phyloP scores from a whole-genome alignment of 2,329 filamentous ascomycete species.

The Claviceps fusiformis region DNA sequence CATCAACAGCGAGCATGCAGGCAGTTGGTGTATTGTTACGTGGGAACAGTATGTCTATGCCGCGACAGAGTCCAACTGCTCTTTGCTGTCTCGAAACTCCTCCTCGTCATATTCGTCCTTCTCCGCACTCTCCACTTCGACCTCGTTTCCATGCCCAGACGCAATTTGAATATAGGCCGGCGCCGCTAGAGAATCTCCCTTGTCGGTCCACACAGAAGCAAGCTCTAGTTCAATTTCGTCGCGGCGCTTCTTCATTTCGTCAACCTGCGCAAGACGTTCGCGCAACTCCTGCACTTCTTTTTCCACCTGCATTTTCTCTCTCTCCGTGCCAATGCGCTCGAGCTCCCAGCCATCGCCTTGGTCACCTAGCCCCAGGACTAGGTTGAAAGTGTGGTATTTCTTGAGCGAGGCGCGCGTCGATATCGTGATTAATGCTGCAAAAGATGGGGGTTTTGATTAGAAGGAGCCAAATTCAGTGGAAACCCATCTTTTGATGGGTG shows the following conservation, averaged over 20 bases:
- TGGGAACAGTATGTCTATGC: not conserved
- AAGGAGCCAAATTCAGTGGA: not conserved
- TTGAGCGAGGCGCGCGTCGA: conserved; percentile 89
- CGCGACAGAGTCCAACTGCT: not conserved
- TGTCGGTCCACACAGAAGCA: conserved; percentile 45
- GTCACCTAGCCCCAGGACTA: conserved; percentile 69
- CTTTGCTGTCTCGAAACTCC: not conserved
- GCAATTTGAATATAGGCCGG: conserved; percentile 25
- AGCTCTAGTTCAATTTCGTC: conserved; percentile 77
- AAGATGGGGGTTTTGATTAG: not conserved
- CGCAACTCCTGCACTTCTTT: conserved; percentile 77
- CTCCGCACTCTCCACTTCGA: not conserved
- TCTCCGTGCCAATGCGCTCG: conserved; percentile 82
- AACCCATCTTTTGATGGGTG: not conserved
- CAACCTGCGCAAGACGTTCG: conserved; percentile 67
- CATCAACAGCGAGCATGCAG: not conserved
- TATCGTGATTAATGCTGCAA: conserved; percentile 77
- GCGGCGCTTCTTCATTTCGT: conserved; percentile 66
- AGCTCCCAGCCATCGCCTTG: conserved; percentile 83
- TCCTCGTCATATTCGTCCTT: not conserved
- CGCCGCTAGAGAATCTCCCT: conserved; percentile 30
- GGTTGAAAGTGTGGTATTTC: conserved; percentile 87
- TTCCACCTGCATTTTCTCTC: conserved; percentile 87
- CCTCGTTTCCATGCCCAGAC: conserved; percentile 1
- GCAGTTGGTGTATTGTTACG: not conserved